Conservation (phyloP, 73 alveolate species). For the Paramecium sexaurelia region DNA sequence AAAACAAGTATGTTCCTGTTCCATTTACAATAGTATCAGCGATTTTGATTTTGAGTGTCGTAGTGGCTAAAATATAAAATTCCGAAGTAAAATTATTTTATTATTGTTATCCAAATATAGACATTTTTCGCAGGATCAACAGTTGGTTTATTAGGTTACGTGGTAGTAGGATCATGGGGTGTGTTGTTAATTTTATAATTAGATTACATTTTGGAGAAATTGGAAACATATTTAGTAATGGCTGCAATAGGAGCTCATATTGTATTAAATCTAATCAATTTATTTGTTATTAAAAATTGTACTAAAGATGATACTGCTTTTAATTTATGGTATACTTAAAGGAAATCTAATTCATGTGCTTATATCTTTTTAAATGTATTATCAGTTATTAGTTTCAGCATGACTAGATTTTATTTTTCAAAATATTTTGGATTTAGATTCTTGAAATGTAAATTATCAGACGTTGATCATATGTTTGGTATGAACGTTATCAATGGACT, state of each 20-base stretch:
- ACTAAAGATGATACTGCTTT: background rate
- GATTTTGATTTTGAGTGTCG: background rate
- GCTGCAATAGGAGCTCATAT: background rate
- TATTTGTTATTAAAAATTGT: background rate
- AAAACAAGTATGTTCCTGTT: slow-evolving; percentile 13
- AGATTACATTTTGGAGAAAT: background rate
- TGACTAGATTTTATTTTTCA: background rate
- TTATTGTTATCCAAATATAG: background rate
- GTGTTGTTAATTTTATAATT: background rate
- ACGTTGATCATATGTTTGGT: background rate
- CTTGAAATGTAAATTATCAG: background rate
- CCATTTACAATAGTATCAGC: slow-evolving; percentile 34
- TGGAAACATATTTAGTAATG: background rate
- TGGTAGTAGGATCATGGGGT: slow-evolving; percentile 22
- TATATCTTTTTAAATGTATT: background rate
- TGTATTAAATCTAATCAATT: background rate
- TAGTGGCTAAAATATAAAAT: slow-evolving; percentile 11
- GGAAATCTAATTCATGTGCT: slow-evolving; percentile 14
- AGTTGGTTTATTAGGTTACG: background rate
- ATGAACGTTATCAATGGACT: background rate
- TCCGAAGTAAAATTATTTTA: background rate
- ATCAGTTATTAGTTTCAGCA: background rate
- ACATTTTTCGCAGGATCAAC: slow-evolving; percentile 26
- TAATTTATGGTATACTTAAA: background rate
- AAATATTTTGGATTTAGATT: slow-evolving; percentile 34